Base-by-base conservation (phyloP, 495 filamentous ascomycete genomes). In the Hypoxylon rickii region DNA sequence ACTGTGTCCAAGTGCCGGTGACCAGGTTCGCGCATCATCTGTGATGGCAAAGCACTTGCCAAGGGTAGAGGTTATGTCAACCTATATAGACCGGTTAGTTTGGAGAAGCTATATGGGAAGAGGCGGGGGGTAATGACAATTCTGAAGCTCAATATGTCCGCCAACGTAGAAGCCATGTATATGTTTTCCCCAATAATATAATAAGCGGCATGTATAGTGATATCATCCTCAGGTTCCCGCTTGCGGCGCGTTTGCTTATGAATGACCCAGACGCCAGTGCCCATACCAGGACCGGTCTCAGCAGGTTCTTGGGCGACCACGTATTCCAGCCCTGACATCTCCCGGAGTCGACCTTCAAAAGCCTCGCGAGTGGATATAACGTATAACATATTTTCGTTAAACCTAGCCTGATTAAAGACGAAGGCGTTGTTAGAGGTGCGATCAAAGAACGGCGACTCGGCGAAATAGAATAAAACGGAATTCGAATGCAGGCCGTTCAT, bases 381-480 rank as follows among this genome's bases (percentile, higher is more conserved):
- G 16, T 71, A 65, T 11, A 65, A 64, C 68, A 89, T 81, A 61
- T 82, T 80, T 1, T 69, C 73, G 66, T 92, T 91, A 75, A 80
- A 86, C 53, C 79, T 80, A 18, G 89, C 87, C 70, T 97, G 92
- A 46, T 79, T 83, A 51, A 82, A 81, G 34, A 96, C 69, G 3
- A 86, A 81, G 51, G 84, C 85, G 70, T 97, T 97, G 73, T 96
- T 97, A 26, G 90, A 92, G 7, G 86, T 91, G 18, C 74, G 76
- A 65, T 98, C 94, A 70, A 89, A 97, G 77, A 96, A 98, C 0
- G 91, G 90, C 2, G 90, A 96, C 56, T 87, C 73, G 41, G 85
- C 82, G 68, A 98, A 97, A 71, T 98, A 98, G 72, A 86, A 90
- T 41, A 95, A 87, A 21, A 97, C 86, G 77, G 74, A 76, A 64